Percentiles rank a stretch among this genome's conserved stretches.
Evolutionary conservation across 192 early-diverging fungal genomes (phyloP).

Genomic region (Coemansia sp.): DNA sequence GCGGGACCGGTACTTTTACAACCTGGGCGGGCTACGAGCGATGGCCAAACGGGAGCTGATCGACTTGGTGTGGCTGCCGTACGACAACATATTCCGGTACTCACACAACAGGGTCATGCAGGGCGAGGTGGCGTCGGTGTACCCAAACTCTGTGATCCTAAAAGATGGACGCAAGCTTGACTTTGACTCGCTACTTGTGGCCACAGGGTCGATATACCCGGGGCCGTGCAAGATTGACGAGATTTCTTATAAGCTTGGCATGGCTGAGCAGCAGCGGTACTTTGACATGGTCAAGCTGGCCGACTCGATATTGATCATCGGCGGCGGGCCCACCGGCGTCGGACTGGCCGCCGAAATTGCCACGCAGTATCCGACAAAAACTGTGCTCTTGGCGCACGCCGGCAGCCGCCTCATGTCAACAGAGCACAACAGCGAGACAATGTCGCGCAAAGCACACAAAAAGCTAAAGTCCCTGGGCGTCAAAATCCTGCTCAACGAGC

Average conservation of each 20-base stretch:
- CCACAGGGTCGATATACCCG: constrained; percentile 53
- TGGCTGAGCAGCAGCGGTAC: constrained; percentile 38
- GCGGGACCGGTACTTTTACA: constrained; percentile 56
- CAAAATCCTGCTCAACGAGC: constrained; percentile 56
- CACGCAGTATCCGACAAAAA: constrained; percentile 46
- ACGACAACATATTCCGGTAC: constrained; percentile 44
- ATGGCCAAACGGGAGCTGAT: constrained; percentile 49
- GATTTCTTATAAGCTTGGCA: constrained; percentile 33
- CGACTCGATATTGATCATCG: constrained; percentile 64
- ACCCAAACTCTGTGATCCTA: constrained; percentile 49
- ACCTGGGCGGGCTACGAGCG: constrained; percentile 46
- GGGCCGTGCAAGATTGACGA: constrained; percentile 51
- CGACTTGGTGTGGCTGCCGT: constrained; percentile 52
- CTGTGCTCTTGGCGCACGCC: constrained; percentile 34
- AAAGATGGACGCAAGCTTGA: constrained; percentile 46
- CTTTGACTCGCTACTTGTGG: constrained; percentile 53
- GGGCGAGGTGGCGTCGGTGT: constrained; percentile 47
- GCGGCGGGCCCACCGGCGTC: constrained; percentile 75
- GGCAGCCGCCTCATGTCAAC: constrained; percentile 40
- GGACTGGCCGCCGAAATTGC: constrained; percentile 75
- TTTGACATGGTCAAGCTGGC: constrained; percentile 58
- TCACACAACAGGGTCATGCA: constrained; percentile 49
- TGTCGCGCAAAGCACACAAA: constrained; percentile 59
- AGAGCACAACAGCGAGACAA: constrained; percentile 35
- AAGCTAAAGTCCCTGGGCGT: constrained; percentile 57